Evolutionary conservation across 1,284 basidiomycete genomes (phyloP), one percentile per base, ranked within the genome.

Genomic region (Moesziomyces aphidis): DNA sequence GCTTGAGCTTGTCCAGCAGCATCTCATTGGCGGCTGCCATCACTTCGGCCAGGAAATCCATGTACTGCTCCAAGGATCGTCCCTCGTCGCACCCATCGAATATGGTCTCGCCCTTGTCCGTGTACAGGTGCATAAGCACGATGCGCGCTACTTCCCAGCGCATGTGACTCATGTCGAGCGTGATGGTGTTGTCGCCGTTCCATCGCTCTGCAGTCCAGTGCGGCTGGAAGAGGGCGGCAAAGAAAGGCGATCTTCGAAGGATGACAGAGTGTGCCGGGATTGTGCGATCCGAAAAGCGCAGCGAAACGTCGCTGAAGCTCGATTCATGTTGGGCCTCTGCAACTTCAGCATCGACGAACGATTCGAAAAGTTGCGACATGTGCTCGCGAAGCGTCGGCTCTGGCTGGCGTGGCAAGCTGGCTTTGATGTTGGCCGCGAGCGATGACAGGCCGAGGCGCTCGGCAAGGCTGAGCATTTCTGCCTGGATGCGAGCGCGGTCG

Each of bases 11-110:
- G 76, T 94, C 93, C 23, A 98, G 87, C 23, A 97, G 88, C 2
- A 98, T 86, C 85, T 98, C 95, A 76, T 93, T 95, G 34, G 95
- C 93, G 13, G 90, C 90, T 23, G 91, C 90, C 84, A 97, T 90
- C 21, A 98, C 90, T 45, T 92, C 90, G 72, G 96, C 94, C 82
- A 95, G 88, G 77, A 95, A 93, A 73, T 95, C 93, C 64, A 98
- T 85, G 51, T 93, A 88, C 49, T 92, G 90, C 72, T 98, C 94
- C 11, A 90, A 86, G 0, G 89, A 89, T 11, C 61, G 62, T n/a
- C 73, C 73, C 15, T 49, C 57, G 39, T 81, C 82, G 42, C 67
- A 75, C 21, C 68, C 72, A 48, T 91, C 88, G 80, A 98, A 96
- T 17, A 68, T 87, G 57, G 90, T 89, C 63, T 88, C 88, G 73